Percentiles rank a stretch among this genome's conserved stretches.
Evolutionary conservation across 139 green algal species (phyloP).

Genomic region (Tetraselmis chui): DNA sequence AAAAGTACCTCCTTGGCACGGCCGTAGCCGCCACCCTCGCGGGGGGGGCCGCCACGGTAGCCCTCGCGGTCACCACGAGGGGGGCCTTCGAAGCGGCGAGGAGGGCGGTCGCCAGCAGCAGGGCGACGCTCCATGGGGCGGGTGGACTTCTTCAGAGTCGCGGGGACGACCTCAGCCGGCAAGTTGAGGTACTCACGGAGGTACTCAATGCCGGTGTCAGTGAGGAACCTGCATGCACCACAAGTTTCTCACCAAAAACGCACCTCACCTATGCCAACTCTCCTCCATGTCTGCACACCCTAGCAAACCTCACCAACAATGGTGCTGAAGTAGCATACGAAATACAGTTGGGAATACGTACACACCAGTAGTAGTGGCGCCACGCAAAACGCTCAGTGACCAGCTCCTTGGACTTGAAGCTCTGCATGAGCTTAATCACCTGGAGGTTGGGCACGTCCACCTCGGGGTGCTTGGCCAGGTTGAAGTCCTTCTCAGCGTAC

Average conservation of each 20-base stretch:
- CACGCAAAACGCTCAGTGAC: constrained; percentile 96
- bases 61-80: constrained; percentile 20
- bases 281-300: no score
- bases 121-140: constrained; percentile 50
- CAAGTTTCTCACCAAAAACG: no score
- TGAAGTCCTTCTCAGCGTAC: constrained; percentile 98
- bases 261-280: no score
- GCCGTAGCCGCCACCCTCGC: constrained; percentile 35
- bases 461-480: constrained; percentile 90
- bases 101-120: constrained; percentile 34
- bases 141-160: constrained; percentile 91
- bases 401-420: constrained; percentile 90
- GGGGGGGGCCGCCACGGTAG: constrained; percentile 29
- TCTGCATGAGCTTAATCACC: constrained; percentile 98
- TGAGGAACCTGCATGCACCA: constrained; percentile 84
- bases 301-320: no score
- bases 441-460: constrained; percentile 92
- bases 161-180: constrained; percentile 85
- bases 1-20: constrained; percentile 19
- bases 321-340: no score
- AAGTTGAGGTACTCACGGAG: constrained; percentile 98
- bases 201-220: constrained; percentile 95
- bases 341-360: neutral
- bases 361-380: constrained; percentile 97
- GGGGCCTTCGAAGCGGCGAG: constrained; percentile 45